These are phyloP conservation scores for Mucor racemosus DNA, from an alignment of 371 early-diverging fungal species.

Conservation along the genomic window DNA sequence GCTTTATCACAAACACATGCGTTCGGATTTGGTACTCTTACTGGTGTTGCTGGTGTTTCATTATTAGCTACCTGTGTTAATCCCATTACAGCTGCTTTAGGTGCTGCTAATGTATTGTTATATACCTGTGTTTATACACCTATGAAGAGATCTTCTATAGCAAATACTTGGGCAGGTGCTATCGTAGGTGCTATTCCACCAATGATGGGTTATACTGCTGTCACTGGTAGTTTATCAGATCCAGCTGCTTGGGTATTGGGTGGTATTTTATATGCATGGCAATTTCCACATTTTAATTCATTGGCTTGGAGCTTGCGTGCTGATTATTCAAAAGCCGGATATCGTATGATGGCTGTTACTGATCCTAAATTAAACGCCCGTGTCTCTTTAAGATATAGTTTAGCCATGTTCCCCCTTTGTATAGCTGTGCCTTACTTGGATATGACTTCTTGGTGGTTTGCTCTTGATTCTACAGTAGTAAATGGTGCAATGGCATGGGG, in stretches of 20 bases:
- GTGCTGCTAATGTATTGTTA: slow-evolving; percentile 83
- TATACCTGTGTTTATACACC: slow-evolving; percentile 94
- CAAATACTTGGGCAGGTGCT: slow-evolving; percentile 96
- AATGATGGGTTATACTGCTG: slow-evolving; percentile 97
- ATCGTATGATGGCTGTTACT: slow-evolving; percentile 92
- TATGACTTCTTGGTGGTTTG: slow-evolving; percentile 83
- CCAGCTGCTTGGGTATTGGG: slow-evolving; percentile 84
- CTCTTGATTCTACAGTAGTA: slow-evolving; percentile 73
- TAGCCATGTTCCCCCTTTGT: slow-evolving; percentile 87
- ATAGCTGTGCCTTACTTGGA: slow-evolving; percentile 67
- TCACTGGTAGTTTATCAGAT: slow-evolving; percentile 72
- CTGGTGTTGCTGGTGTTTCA: slow-evolving; percentile 76
- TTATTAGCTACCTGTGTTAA: slow-evolving; percentile 80
- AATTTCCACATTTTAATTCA: slow-evolving; percentile 98
- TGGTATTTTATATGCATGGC: slow-evolving; percentile 91
- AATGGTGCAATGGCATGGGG: slow-evolving; percentile 75
- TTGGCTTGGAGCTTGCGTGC: slow-evolving; percentile 89
- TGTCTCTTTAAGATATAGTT: slow-evolving; percentile 83
- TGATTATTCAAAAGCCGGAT: slow-evolving; percentile 97
- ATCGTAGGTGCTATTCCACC: slow-evolving; percentile 97
- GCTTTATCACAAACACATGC: slow-evolving; percentile 88
- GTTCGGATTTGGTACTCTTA: slow-evolving; percentile 72
- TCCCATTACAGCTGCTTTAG: slow-evolving; percentile 82
- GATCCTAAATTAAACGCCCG: slow-evolving; percentile 89
- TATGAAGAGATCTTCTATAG: slow-evolving; percentile 91